Evolutionary conservation across 2,329 filamentous ascomycete species (phyloP).

Genomic region (Saccharata proteae): DNA sequence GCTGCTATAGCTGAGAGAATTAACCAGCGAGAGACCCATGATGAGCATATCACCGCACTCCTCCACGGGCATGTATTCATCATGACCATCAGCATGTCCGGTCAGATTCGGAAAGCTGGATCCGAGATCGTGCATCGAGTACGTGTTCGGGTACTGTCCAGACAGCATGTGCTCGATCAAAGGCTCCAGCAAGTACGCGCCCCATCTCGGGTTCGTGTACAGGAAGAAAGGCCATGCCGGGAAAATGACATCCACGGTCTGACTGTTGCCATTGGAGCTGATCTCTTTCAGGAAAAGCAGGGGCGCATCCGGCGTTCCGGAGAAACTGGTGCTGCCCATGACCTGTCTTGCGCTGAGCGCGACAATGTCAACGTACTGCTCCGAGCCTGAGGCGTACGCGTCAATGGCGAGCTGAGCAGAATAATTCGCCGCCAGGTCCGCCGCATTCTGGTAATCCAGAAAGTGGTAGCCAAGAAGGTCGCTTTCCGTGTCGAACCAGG

Average conservation of each 20-base stretch:
- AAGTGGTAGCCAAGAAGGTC: constrained; percentile 67
- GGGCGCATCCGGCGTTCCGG: constrained; percentile 57
- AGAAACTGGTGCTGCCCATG: constrained; percentile 64
- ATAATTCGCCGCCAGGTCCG: constrained; percentile 56
- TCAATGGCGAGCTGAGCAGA: constrained; percentile 58
- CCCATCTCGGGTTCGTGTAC: constrained; percentile 71
- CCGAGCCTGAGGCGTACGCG: constrained; percentile 60
- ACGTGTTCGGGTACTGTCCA: constrained; percentile 73
- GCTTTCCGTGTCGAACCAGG: constrained; percentile 53
- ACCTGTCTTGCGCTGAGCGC: constrained; percentile 69
- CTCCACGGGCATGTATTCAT: constrained; percentile 66
- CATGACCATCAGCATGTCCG: constrained; percentile 56
- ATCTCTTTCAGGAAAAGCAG: constrained; percentile 78
- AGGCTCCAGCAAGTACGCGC: constrained; percentile 68
- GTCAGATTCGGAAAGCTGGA: constrained; percentile 65
- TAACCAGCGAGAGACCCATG: constrained; percentile 66
- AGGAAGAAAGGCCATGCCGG: constrained; percentile 77
- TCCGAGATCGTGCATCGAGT: constrained; percentile 68
- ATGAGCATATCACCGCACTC: constrained; percentile 76
- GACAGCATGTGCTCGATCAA: constrained; percentile 71
- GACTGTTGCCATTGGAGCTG: constrained; percentile 71
- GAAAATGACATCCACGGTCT: constrained; percentile 82
- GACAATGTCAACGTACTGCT: constrained; percentile 66
- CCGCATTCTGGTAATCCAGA: constrained; percentile 55
- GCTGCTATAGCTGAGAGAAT: constrained; percentile 55